phyloP scores from a whole-genome alignment of 441 rosid species.

The Pelargonium cotyledonis region DNA sequence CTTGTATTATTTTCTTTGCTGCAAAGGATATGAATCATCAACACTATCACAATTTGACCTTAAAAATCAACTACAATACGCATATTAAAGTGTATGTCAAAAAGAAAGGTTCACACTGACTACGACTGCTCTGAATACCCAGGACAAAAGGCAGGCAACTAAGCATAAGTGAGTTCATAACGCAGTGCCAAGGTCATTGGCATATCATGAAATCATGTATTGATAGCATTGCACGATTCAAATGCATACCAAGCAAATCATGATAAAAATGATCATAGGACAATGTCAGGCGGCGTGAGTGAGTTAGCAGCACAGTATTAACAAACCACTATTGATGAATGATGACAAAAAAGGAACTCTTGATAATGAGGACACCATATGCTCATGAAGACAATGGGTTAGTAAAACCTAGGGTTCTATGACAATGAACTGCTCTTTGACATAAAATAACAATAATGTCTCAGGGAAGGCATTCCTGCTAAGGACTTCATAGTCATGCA shows the following conservation, averaged over 20 bases:
- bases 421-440: neutral
- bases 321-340: neutral
- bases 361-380: too few species aligned
- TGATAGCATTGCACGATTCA: neutral
- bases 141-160: neutral
- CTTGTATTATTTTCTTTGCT: conserved; percentile 56
- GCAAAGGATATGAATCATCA: conserved; percentile 26
- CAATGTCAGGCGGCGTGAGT: neutral
- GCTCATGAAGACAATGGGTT: too few species aligned
- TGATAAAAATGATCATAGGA: neutral
- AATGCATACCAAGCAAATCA: neutral
- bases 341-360: neutral
- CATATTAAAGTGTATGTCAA: neutral
- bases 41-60: conserved; percentile 1
- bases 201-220: neutral
- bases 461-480: neutral
- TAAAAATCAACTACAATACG: conserved; percentile 1
- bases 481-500: neutral
- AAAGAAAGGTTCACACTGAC: neutral
- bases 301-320: neutral
- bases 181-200: neutral
- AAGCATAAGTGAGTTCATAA: too few species aligned
- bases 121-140: neutral
- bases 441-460: neutral
- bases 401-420: neutral